Percentiles rank a stretch among this genome's conserved stretches.
phyloP scores from a whole-genome alignment of 1,284 basidiomycete species.

The Mycena sp. region DNA sequence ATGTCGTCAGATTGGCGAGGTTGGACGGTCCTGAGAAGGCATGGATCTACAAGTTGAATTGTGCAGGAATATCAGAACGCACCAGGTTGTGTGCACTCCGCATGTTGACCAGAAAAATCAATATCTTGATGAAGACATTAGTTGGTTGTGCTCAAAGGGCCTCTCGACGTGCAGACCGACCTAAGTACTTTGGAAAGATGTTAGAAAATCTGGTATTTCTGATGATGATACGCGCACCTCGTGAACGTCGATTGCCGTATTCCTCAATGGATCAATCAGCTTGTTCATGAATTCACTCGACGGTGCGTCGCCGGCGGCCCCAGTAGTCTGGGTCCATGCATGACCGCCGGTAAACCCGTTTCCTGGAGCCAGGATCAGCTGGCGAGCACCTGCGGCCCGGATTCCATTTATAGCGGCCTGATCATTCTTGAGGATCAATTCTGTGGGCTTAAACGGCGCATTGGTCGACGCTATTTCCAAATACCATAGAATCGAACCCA shows the following conservation, averaged over 20 bases:
- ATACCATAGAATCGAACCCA: slow-evolving; percentile 20
- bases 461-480: background rate
- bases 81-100: slow-evolving; percentile 52
- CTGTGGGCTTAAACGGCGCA: slow-evolving; percentile 42
- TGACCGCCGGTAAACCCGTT: slow-evolving; percentile 58
- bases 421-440: slow-evolving; percentile 51
- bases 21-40: slow-evolving; percentile 44
- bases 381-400: slow-evolving; percentile 49
- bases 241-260: slow-evolving; percentile 57
- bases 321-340: slow-evolving; percentile 50
- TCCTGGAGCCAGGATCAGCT: slow-evolving; percentile 56
- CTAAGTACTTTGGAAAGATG: slow-evolving; percentile 11
- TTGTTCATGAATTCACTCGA: slow-evolving; percentile 54
- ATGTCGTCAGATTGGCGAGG: slow-evolving; percentile 51
- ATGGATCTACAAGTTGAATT: background rate
- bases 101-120: slow-evolving; percentile 55
- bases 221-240: slow-evolving; percentile 39
- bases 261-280: slow-evolving; percentile 51
- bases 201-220: background rate
- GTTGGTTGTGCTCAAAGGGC: no score
- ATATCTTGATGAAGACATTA: slow-evolving; percentile 44
- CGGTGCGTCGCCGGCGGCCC: slow-evolving; percentile 40
- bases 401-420: slow-evolving; percentile 56
- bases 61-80: background rate
- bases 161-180: background rate